These are phyloP conservation scores for Candida ficus DNA, from an alignment of 805 yeast species.

Conservation along the genomic window DNA sequence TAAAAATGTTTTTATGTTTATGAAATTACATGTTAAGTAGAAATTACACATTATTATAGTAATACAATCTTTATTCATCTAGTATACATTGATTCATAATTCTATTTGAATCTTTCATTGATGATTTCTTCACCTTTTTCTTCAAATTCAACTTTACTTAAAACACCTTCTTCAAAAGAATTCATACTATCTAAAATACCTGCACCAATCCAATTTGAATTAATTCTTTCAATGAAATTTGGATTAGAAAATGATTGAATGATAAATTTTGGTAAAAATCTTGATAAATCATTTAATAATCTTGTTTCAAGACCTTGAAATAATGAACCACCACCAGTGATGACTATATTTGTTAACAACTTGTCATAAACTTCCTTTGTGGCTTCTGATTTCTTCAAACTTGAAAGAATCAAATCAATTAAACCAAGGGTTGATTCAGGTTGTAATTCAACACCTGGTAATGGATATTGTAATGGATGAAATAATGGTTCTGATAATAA, in stretches of 20 bases:
- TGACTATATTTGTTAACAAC: constrained; percentile 58
- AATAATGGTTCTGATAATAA: constrained; percentile 64
- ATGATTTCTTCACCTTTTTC: constrained; percentile 57
- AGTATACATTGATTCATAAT: background rate
- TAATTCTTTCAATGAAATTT: constrained; percentile 55
- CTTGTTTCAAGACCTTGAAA: constrained; percentile 69
- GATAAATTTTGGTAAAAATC: constrained; percentile 63
- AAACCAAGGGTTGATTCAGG: constrained; percentile 22
- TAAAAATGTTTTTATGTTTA: background rate
- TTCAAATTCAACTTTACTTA: constrained; percentile 61
- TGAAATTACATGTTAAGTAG: too few relatives aligned
- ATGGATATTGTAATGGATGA: constrained; percentile 50
- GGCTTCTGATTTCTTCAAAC: constrained; percentile 39
- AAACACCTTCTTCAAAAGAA: constrained; percentile 78
- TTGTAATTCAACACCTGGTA: constrained; percentile 29
- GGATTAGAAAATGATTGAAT: constrained; percentile 55
- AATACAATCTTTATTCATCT: background rate
- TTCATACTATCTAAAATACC: constrained; percentile 72
- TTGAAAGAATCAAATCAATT: constrained; percentile 34
- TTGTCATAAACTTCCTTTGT: constrained; percentile 35
- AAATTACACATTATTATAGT: background rate
- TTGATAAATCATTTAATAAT: constrained; percentile 54
- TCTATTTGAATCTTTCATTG: constrained; percentile 38
- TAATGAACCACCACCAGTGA: constrained; percentile 69
- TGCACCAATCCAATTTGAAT: constrained; percentile 79